phyloP scores from a whole-genome alignment of 345 rosid species.

The Passiflora organensis region DNA sequence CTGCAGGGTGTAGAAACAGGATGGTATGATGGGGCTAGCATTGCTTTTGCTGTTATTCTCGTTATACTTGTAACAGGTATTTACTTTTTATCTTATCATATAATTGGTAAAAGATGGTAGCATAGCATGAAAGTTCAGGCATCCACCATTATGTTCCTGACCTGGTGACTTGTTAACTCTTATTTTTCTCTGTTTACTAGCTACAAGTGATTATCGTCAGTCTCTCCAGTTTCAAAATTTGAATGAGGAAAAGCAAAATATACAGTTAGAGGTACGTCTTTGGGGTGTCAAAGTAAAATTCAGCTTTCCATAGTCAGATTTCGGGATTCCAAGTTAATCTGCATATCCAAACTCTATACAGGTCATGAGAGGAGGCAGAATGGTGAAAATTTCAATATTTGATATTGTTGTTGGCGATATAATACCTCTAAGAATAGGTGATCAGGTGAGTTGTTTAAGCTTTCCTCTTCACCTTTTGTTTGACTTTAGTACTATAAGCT shows the following conservation, averaged over 20 bases:
- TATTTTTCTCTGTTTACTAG: slow-evolving; percentile 35
- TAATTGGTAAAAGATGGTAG: not conserved
- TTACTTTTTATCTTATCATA: slow-evolving; percentile 9
- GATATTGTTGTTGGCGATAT: slow-evolving; percentile 96
- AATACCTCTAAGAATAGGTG: slow-evolving; percentile 91
- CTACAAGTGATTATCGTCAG: slow-evolving; percentile 93
- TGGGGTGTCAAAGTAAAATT: slow-evolving; percentile 5
- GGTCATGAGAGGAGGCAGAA: slow-evolving; percentile 91
- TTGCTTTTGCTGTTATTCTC: slow-evolving; percentile 88
- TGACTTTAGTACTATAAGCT: not conserved
- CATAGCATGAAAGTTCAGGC: not conserved
- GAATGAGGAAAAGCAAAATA: slow-evolving; percentile 87
- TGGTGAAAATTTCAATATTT: slow-evolving; percentile 74
- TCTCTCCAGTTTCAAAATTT: slow-evolving; percentile 98
- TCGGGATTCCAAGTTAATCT: not conserved
- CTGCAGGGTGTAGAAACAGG: slow-evolving; percentile 76
- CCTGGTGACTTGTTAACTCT: slow-evolving; percentile 1
- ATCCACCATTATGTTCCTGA: not conserved
- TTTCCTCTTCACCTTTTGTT: slow-evolving; percentile 1
- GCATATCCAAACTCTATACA: slow-evolving; percentile 23
- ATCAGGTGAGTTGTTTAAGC: slow-evolving; percentile 55
- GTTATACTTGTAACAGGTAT: slow-evolving; percentile 96
- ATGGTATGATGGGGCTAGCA: slow-evolving; percentile 99
- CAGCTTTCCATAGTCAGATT: not conserved
- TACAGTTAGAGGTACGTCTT: slow-evolving; percentile 78